Evolutionary conservation across 495 filamentous ascomycete genomes (phyloP), one percentile per base, ranked within the genome.

Genomic region (Penicillium cataractarum): DNA sequence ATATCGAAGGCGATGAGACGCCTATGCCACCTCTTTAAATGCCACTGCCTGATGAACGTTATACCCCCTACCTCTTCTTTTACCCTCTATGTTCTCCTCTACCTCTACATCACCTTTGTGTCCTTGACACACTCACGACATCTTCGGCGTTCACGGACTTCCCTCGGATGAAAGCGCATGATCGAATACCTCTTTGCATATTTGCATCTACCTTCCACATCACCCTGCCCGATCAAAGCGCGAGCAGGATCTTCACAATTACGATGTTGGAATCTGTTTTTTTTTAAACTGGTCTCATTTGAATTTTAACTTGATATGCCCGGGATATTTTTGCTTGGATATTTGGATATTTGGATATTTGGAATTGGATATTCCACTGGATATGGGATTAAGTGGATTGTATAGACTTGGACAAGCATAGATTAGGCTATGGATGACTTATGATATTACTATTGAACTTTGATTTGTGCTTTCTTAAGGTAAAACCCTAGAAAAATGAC

Each of bases 1-100:
- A 72, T n/a, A 55, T 64, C 12, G 70, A 72, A 10, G 70, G 68
- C 7, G 55, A 61, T 12, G 70, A 71, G 19, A 53, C 31, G 1
- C 39, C 61, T 19, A 61, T 65, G 61, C 55, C 3, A 17, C 56
- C 56, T 33, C 27, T 49, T 12, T 58, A 49, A 58, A 37, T 19
- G 22, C 22, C 46, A 4, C 21, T n/a, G 4, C 40, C 24, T 50
- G 26, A 26, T 29, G 12, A 27, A 26, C 24, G 17, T 54, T 33
- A 54, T 35, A 42, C 37, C 54, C 15, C 8, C 24, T 62, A 59
- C 46, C 48, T 50, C 21, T 27, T 35, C 0, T 9, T 19, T 8
- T n/a, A 15, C 13, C 12, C 50, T 31, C 50, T 19, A 5, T 55
- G n/a, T 46, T 22, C 42, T 19, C 21, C 15, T 32, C 31, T 26